Percentiles rank a stretch among this genome's conserved stretches.
phyloP scores from a whole-genome alignment of 2,329 filamentous ascomycete species.

The Aspergillus sojae region DNA sequence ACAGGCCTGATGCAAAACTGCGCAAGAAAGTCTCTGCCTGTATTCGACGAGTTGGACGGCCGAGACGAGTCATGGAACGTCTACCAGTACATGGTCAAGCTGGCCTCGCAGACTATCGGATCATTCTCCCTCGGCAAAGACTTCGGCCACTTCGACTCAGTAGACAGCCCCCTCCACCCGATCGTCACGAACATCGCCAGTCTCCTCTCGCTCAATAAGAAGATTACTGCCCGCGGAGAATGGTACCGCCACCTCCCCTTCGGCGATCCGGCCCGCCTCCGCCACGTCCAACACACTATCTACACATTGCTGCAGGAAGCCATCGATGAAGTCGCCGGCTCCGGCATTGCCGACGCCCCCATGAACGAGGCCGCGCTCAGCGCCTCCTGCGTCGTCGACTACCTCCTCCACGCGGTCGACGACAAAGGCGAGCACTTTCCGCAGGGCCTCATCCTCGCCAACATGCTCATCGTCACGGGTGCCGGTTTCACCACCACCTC shows the following conservation, averaged over 20 bases:
- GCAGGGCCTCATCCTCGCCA: conserved; percentile 34
- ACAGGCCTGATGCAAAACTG: conserved; percentile 59
- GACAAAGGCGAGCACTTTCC: conserved; percentile 56
- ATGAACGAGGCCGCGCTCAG: conserved; percentile 17
- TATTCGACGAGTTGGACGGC: conserved; percentile 53
- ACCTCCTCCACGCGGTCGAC: conserved; percentile 36
- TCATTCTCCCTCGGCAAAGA: conserved; percentile 45
- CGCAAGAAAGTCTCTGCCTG: conserved; percentile 51
- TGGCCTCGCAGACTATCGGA: conserved; percentile 45
- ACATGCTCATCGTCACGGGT: conserved; percentile 55
- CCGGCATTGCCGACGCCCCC: conserved; percentile 7
- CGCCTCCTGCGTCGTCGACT: conserved; percentile 23
- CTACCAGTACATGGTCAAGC: conserved; percentile 52
- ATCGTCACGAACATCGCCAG: conserved; percentile 55
- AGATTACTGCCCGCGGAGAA: conserved; percentile 52
- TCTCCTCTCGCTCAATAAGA: conserved; percentile 60
- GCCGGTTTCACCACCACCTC: conserved; percentile 64
- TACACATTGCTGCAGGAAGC: conserved; percentile 20
- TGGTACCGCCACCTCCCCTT: conserved; percentile 62
- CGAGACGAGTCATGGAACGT: conserved; percentile 46
- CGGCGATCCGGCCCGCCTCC: conserved; percentile 53
- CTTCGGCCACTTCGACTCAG: conserved; percentile 44
- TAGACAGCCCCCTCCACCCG: conserved; percentile 52
- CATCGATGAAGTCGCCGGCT: conserved; percentile 14
- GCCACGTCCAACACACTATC: conserved; percentile 19